These are phyloP conservation scores for Plasmodium reichenowi DNA, from an alignment of 169 alveolate genomes.

Conservation along the genomic window DNA sequence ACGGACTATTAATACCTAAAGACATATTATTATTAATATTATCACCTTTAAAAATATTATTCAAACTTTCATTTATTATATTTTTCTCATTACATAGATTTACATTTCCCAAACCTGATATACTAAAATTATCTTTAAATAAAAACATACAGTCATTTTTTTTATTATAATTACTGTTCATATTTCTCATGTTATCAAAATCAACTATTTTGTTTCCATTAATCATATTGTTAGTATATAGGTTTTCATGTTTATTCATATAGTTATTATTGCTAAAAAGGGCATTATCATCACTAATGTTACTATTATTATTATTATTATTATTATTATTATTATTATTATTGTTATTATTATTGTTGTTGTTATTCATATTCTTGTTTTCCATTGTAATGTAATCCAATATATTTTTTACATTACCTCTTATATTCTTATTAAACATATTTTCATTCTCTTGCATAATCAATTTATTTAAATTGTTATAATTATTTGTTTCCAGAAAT, in stretches of 20 bases:
- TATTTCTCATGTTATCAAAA: not conserved
- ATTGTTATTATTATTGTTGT: not conserved
- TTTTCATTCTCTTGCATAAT: not conserved
- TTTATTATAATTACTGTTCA: not conserved
- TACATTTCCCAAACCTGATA: not conserved
- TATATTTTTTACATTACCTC: not conserved
- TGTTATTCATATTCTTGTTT: not conserved
- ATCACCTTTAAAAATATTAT: conserved; percentile 2
- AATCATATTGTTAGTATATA: not conserved
- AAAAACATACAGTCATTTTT: conserved; percentile 1
- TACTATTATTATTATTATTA: not conserved
- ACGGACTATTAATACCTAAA: conserved; percentile 1
- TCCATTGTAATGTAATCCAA: not conserved
- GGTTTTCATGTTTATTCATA: not conserved
- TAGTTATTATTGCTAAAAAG: too few relatives aligned
- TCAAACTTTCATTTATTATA: not conserved
- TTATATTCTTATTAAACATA: not conserved
- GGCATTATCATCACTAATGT: not conserved
- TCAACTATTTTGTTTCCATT: conserved; percentile 20
- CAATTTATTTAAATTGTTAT: conserved; percentile 1
- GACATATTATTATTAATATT: conserved; percentile 1
- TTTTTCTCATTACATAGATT: not conserved
- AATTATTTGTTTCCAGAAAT: not conserved
- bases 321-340: not conserved
- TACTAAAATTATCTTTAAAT: conserved; percentile 15